These are phyloP conservation scores for Rosa multiflora DNA, from an alignment of 306 rosid genomes.

Conservation along the genomic window DNA sequence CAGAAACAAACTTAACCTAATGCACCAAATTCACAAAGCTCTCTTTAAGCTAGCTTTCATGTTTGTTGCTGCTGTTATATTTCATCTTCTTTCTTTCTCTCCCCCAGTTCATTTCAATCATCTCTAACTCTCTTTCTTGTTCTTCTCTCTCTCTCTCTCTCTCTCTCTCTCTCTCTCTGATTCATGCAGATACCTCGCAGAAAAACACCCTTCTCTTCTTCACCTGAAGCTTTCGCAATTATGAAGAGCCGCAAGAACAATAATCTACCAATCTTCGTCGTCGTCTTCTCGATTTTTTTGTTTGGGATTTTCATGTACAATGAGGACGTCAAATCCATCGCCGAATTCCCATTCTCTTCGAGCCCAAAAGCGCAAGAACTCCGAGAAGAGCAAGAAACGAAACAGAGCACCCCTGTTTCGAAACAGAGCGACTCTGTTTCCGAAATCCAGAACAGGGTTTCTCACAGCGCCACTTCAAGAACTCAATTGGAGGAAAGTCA, in stretches of 20 bases:
- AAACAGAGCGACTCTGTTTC: conserved; percentile 14
- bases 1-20: conserved; percentile 29
- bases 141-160: conserved; percentile 11
- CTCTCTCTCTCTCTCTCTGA: background rate
- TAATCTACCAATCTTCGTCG: conserved; percentile 53
- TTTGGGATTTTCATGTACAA: conserved; percentile 84
- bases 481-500: conserved; percentile 39
- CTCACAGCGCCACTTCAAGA: conserved; percentile 35
- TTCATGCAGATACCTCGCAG: conserved; percentile 57
- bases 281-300: conserved; percentile 58
- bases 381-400: conserved; percentile 28
- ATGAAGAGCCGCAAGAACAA: conserved; percentile 75
- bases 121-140: conserved; percentile 17
- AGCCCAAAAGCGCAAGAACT: conserved; percentile 50
- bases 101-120: conserved; percentile 4
- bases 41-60: conserved; percentile 15
- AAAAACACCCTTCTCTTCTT: conserved; percentile 39
- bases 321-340: conserved; percentile 71
- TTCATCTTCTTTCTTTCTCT: conserved; percentile 23
- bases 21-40: conserved; percentile 1
- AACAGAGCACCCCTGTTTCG: conserved; percentile 21
- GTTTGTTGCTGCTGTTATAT: conserved; percentile 42
- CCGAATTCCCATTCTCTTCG: conserved; percentile 60
- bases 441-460: conserved; percentile 15
- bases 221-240: conserved; percentile 35